phyloP scores from a whole-genome alignment of 164 flowering plant species.

The Taxillus chinensis region DNA sequence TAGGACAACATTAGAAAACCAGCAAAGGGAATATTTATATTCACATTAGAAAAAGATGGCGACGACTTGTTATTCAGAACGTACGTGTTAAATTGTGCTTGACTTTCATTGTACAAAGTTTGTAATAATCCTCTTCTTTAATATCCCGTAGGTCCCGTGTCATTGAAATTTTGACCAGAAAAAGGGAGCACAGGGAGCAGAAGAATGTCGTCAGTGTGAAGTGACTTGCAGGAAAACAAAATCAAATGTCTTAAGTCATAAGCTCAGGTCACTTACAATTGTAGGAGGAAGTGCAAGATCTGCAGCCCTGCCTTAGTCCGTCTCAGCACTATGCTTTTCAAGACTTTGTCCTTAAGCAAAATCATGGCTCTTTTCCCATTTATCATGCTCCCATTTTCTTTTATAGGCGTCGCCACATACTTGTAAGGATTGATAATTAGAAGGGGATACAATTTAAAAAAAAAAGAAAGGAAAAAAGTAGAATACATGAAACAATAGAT shows the following conservation, averaged over 20 bases:
- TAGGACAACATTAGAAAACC: too few relatives aligned
- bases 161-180: slow-evolving; percentile 40
- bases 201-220: background rate
- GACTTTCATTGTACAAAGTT: slow-evolving; percentile 74
- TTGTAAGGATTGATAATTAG: slow-evolving; percentile 6
- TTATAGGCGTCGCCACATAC: slow-evolving; percentile 45
- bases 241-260: background rate
- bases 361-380: slow-evolving; percentile 40
- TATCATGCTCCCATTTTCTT: slow-evolving; percentile 14
- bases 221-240: background rate
- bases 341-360: slow-evolving; percentile 37
- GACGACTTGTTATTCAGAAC: too few relatives aligned
- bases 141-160: slow-evolving; percentile 69
- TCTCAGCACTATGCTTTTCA: slow-evolving; percentile 39
- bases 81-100: slow-evolving; percentile 76
- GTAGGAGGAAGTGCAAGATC: slow-evolving; percentile 60
- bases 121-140: slow-evolving; percentile 76
- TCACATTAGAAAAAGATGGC: too few relatives aligned
- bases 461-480: too few relatives aligned
- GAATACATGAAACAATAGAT: background rate
- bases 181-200: background rate
- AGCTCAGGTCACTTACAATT: slow-evolving; percentile 27
- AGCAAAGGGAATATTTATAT: too few relatives aligned
- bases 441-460: background rate
- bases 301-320: slow-evolving; percentile 56